A percentile compares a stretch with the other conserved stretches of the same genome.
phyloP scores from a whole-genome alignment of 2,329 filamentous ascomycete species.

The Claviceps quebecensis region DNA sequence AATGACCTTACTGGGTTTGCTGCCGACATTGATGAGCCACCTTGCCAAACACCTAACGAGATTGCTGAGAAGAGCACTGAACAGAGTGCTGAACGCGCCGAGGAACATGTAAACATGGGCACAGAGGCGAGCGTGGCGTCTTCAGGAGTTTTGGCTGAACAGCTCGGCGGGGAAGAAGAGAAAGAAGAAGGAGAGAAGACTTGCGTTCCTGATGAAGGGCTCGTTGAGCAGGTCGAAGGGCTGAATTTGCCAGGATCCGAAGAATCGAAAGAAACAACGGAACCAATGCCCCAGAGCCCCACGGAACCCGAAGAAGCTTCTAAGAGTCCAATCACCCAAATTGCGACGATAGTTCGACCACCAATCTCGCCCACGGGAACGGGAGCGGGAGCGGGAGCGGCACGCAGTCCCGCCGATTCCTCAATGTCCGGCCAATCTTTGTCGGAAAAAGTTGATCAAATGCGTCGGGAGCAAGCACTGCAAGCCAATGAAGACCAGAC shows the following conservation, averaged over 20 bases:
- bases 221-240: slow-evolving; percentile 33
- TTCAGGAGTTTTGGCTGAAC: slow-evolving; percentile 10
- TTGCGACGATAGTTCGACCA: slow-evolving; percentile 7
- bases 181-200: slow-evolving; percentile 18
- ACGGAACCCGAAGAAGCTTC: neutral
- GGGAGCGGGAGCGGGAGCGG: neutral
- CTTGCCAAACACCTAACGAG: slow-evolving; percentile 31
- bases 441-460: slow-evolving; percentile 34
- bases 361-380: slow-evolving; percentile 10
- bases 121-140: slow-evolving; percentile 19
- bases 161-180: slow-evolving; percentile 14
- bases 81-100: slow-evolving; percentile 10
- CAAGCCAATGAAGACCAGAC: slow-evolving; percentile 13
- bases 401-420: slow-evolving; percentile 9
- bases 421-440: slow-evolving; percentile 16
- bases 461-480: slow-evolving; percentile 33
- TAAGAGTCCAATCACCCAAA: neutral
- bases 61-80: slow-evolving; percentile 33
- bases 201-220: slow-evolving; percentile 17
- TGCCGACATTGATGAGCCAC: slow-evolving; percentile 34
- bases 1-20: slow-evolving; percentile 51
- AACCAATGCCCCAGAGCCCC: slow-evolving; percentile 5
- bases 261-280: slow-evolving; percentile 10
- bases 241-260: slow-evolving; percentile 33
- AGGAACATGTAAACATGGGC: slow-evolving; percentile 23